phyloP scores from a whole-genome alignment of 768 basidiomycete species.

The Tubosaeta brunneosetosa region DNA sequence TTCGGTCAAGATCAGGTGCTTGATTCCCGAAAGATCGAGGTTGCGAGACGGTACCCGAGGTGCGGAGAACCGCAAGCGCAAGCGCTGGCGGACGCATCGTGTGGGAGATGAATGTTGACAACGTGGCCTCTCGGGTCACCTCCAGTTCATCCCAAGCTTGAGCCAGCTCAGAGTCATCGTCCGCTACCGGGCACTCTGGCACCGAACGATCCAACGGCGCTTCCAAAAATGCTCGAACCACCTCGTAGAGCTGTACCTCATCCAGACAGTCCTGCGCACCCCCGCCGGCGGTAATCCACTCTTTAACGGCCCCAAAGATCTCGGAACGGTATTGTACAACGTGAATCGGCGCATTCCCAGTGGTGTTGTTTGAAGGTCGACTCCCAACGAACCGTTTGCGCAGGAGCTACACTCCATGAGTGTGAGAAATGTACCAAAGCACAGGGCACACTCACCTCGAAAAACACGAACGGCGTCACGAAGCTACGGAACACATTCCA shows the following conservation, averaged over 20 bases:
- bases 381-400: slow-evolving; percentile 65
- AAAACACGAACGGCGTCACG: slow-evolving; percentile 74
- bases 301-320: slow-evolving; percentile 58
- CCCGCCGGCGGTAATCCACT: slow-evolving; percentile 70
- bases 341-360: slow-evolving; percentile 41
- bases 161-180: slow-evolving; percentile 41
- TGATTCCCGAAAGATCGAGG: slow-evolving; percentile 34
- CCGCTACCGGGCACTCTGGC: slow-evolving; percentile 31
- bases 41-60: slow-evolving; percentile 1
- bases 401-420: slow-evolving; percentile 48
- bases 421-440: neutral
- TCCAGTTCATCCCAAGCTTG: slow-evolving; percentile 45
- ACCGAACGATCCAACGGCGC: slow-evolving; percentile 49
- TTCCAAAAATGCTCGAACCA: slow-evolving; percentile 57
- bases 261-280: slow-evolving; percentile 79
- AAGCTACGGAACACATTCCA: slow-evolving; percentile 83
- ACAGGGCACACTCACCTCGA: slow-evolving; percentile 56
- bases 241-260: slow-evolving; percentile 57
- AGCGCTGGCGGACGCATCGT: slow-evolving; percentile 54
- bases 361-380: slow-evolving; percentile 39
- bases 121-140: slow-evolving; percentile 39
- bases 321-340: slow-evolving; percentile 53
- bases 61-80: slow-evolving; percentile 25
- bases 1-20: slow-evolving; percentile 59
- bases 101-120: slow-evolving; percentile 47